Evolutionary conservation across 2,329 filamentous ascomycete species (phyloP), one percentile per base, ranked within the genome.

Genomic region (Talaromyces sp.): DNA sequence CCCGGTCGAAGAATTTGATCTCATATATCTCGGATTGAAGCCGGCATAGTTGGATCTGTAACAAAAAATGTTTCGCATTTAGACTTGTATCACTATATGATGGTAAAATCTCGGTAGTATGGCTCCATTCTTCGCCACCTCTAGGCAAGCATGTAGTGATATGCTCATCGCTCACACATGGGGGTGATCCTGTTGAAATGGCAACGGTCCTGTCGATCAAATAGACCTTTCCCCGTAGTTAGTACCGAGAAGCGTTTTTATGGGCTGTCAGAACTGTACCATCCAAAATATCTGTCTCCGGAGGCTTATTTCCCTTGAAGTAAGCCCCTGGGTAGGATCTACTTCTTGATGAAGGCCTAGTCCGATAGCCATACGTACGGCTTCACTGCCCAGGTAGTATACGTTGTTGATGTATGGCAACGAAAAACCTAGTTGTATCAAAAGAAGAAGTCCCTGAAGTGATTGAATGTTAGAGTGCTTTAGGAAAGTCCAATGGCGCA

Each of bases 111-210:
- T 15, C 32, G 32, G 32, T 30, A 27, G 33, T 39, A 39, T 56
- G 54, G 32, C 54, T 56, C 54, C n/a, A 28, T 42, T 56, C 54
- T 56, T 42, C 54, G 22, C n/a, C 32, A 42, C 10, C 32, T 10
- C 54, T 33, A 56, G 54, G 54, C 54, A 56, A 56, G 32, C 54
- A 25, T 39, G 54, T 56, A 3, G 33, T 56, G 32, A 56, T 56
- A 56, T 56, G 54, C 54, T 42, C 54, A 42, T 56, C 54, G 54
- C 54, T 56, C 32, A 56, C 54, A 56, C 54, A 56, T 11, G 54
- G 54, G n/a, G 54, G 54, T 2, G 54, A 42, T 42, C 54, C 54
- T 56, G 54, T 56, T 42, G 54, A 56, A 27, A 56, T 56, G 32
- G 54, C 54, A 42, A 56, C 22, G 17, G 54, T 56, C 54, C 54